Evolutionary conservation across 2,329 filamentous ascomycete genomes (phyloP).

Genomic region (Ceratocystiopsis minuta): DNA sequence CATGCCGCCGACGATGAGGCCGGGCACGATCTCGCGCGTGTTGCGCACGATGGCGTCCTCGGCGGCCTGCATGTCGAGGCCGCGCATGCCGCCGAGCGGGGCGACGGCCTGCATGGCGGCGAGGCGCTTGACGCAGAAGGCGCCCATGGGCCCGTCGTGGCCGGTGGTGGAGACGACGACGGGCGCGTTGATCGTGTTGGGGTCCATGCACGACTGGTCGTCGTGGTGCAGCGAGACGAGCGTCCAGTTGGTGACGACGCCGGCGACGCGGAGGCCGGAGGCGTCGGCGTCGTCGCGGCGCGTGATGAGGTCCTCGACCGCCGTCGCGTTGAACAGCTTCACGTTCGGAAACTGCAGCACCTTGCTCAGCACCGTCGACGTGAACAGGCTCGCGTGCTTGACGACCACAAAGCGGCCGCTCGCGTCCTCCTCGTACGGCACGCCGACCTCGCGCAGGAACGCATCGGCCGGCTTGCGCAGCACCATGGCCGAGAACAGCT

Average conservation of each 20-base stretch:
- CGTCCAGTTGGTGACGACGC: slow-evolving; percentile 93
- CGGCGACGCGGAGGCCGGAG: slow-evolving; percentile 50
- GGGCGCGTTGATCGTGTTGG: slow-evolving; percentile 89
- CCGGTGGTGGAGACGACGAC: slow-evolving; percentile 79
- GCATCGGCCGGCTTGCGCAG: slow-evolving; percentile 83
- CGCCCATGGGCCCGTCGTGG: slow-evolving; percentile 79
- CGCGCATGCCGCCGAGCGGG: slow-evolving; percentile 79
- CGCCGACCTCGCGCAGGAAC: slow-evolving; percentile 64
- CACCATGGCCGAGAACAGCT: slow-evolving; percentile 89
- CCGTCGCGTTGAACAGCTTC: slow-evolving; percentile 91
- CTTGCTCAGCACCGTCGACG: slow-evolving; percentile 66
- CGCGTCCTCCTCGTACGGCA: slow-evolving; percentile 67
- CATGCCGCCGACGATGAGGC: slow-evolving; percentile 88
- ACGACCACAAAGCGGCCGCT: slow-evolving; percentile 68
- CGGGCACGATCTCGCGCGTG: slow-evolving; percentile 73
- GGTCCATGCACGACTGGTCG: slow-evolving; percentile 90
- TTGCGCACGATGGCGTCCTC: slow-evolving; percentile 90
- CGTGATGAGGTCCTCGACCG: slow-evolving; percentile 84
- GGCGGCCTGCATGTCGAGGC: slow-evolving; percentile 77
- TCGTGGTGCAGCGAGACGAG: slow-evolving; percentile 75
- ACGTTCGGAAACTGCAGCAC: slow-evolving; percentile 76
- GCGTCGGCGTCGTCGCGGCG: slow-evolving; percentile 30
- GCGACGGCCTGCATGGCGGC: slow-evolving; percentile 74
- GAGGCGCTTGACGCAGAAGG: slow-evolving; percentile 79
- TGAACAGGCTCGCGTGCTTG: slow-evolving; percentile 87